Evolutionary conservation across 2,329 filamentous ascomycete species (phyloP).

Genomic region (Fusarium abutilonis): DNA sequence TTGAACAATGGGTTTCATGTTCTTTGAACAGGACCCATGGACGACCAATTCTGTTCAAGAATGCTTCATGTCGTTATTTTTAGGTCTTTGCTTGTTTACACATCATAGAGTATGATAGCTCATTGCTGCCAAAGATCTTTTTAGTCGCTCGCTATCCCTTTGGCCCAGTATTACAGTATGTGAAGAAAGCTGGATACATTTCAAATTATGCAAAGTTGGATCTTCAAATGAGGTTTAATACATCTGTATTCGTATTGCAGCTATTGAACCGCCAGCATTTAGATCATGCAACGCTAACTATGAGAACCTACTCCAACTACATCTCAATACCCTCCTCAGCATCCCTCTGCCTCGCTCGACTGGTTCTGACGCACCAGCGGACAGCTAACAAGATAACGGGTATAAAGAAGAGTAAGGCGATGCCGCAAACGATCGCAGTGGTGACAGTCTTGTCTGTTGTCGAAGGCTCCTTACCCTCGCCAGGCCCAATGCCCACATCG

Average conservation of each 20-base stretch:
- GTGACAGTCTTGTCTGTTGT: slow-evolving; percentile 1
- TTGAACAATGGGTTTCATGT: background rate
- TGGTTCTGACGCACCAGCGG: background rate
- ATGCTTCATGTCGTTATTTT: no score
- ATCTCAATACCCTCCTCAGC: slow-evolving; percentile 1
- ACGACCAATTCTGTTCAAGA: background rate
- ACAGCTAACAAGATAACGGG: slow-evolving; percentile 17
- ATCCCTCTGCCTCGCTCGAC: background rate
- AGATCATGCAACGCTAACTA: background rate
- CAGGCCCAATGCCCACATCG: background rate
- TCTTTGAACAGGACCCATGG: background rate
- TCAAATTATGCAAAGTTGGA: background rate
- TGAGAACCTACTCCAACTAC: background rate
- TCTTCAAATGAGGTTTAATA: background rate
- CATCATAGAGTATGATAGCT: no score
- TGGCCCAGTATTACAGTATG: no score
- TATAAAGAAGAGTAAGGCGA: slow-evolving; percentile 8
- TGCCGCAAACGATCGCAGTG: slow-evolving; percentile 12
- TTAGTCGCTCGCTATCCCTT: no score
- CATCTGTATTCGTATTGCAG: background rate
- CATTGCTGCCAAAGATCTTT: no score
- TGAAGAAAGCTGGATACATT: no score
- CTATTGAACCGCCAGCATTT: background rate
- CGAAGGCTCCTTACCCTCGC: background rate
- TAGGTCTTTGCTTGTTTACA: no score